Evolutionary conservation across 2,329 filamentous ascomycete genomes (phyloP).

Genomic region (Hypoxylon sp.): DNA sequence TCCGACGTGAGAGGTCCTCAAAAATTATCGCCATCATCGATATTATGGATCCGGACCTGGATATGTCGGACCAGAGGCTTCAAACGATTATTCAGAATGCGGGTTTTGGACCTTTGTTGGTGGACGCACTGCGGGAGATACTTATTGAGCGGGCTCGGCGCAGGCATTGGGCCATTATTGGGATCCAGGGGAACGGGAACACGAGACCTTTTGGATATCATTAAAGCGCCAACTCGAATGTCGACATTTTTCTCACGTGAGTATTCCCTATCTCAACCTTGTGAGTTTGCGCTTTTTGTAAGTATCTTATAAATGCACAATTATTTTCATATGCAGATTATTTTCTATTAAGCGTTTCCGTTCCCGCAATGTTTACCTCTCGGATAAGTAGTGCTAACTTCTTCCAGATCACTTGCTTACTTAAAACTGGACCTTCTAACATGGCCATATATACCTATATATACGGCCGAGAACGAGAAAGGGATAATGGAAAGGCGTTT

Average conservation of each 20-base stretch:
- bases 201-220: neutral
- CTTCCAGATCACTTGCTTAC: neutral
- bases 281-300: no score
- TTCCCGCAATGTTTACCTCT: neutral
- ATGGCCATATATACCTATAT: no score
- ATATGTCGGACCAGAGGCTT: neutral
- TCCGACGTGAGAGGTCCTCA: neutral
- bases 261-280: no score
- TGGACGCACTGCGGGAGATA: neutral
- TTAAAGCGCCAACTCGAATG: neutral
- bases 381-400: neutral
- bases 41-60: neutral
- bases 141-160: neutral
- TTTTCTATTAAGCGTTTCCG: neutral
- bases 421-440: constrained; percentile 49
- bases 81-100: neutral
- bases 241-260: neutral
- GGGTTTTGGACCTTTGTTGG: neutral
- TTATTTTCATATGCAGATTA: neutral
- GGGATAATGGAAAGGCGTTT: constrained; percentile 39
- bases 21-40: neutral
- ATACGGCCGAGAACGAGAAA: constrained; percentile 29
- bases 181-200: neutral
- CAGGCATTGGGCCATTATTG: neutral
- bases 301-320: neutral